Conservation (phyloP, 495 filamentous ascomycete species). For the Cercophora samala region DNA sequence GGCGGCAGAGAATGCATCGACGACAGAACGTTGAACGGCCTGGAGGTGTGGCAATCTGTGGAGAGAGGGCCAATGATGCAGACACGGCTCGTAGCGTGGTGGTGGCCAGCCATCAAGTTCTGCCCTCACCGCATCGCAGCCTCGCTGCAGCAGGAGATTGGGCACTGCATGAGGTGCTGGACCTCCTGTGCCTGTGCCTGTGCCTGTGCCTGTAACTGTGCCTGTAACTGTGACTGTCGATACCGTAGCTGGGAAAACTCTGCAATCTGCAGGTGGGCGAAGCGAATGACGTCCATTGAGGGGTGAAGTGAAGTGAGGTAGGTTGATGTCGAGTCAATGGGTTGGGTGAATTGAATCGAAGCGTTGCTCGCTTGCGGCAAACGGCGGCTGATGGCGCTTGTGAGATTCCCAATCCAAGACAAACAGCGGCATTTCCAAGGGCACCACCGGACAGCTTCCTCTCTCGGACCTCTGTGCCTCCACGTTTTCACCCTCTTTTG, state of each 20-base stretch:
- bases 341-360: not conserved
- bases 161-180: no score
- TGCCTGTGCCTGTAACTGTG: no score
- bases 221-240: no score
- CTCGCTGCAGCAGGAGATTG: conserved; percentile 9
- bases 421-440: not conserved
- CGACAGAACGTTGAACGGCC: not conserved
- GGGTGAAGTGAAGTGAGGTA: not conserved
- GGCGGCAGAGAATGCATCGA: conserved; percentile 24
- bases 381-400: conserved; percentile 21
- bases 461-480: conserved; percentile 1
- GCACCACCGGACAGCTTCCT: not conserved
- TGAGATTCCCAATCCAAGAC: not conserved
- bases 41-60: conserved; percentile 4
- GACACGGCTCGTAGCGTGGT: conserved; percentile 34
- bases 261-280: not conserved
- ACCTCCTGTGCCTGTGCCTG: no score
- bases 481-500: conserved; percentile 1
- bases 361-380: conserved; percentile 3
- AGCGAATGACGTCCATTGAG: not conserved
- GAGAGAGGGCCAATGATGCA: conserved; percentile 23
- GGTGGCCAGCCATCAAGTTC: conserved; percentile 19
- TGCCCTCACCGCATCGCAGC: conserved; percentile 8
- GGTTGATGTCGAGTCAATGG: not conserved
- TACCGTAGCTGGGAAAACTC: no score